Base-by-base conservation (phyloP, 768 basidiomycete species). In the Trametes gibbosa region DNA sequence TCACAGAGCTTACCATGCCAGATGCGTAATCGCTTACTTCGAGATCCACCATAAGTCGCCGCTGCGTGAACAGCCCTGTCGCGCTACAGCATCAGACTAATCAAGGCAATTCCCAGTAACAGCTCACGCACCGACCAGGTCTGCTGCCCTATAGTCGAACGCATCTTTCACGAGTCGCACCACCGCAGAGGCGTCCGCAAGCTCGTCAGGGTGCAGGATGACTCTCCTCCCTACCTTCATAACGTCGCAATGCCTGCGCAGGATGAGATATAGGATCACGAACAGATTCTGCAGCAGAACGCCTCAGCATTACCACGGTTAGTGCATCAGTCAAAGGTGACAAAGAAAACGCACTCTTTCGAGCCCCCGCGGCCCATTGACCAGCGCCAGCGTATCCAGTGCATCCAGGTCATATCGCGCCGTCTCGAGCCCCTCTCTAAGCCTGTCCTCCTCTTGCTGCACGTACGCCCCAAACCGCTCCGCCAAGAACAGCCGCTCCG, bases 211-310 rank as follows among this genome's bases (percentile, higher is more conserved):
- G 16, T 59, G 51, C 3, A 59, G 14, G 8, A 59, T 21, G 7
- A n/a, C 37, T 23, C 16, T 23, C 13, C 45, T 34, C 3, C 35
- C 58, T 23, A 23, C 5, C 27, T 62, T 64, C 35, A 77, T 62
- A 27, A 74, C 68, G 21, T 71, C 63, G 24, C 72, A 57, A 57
- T 77, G 72, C 25, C 72, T 65, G 41, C 67, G 61, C 16, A 76
- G 59, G 0, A 76, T 55, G 1, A 77, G 66, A 50, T 70, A 72
- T 3, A 76, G 45, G 13, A 77, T 59, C 1, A 74, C 71, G 4
- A 74, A 66, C 7, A 75, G 40, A 51, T 73, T 72, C 75, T 77
- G 32, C 5, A 35, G 62, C 24, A 32, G 14, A 21, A 37, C 37
- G 9, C 27, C 3, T 25, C 9, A 46, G 13, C 7, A 16, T 29